Conservation (phyloP, 2,329 filamentous ascomycete species). For the Botrytis hyacinthi region DNA sequence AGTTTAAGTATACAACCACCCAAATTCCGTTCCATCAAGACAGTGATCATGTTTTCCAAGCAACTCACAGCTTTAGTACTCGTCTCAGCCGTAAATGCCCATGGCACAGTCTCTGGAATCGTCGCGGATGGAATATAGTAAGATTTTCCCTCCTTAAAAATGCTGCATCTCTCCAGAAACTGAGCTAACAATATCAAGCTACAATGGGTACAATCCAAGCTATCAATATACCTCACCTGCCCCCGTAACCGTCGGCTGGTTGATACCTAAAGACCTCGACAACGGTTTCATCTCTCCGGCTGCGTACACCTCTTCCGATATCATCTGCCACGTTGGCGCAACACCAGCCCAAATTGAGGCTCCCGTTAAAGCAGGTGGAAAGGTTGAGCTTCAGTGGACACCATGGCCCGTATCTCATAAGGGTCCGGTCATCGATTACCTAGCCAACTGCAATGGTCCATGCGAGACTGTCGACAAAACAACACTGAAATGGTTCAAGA, state of each 20-base stretch:
- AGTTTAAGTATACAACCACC: neutral
- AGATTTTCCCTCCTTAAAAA: constrained; percentile 5
- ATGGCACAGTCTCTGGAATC: constrained; percentile 34
- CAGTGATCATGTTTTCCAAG: constrained; percentile 26
- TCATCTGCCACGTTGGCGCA: constrained; percentile 61
- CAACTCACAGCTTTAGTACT: constrained; percentile 26
- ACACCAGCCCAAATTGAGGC: constrained; percentile 51
- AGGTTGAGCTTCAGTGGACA: constrained; percentile 60
- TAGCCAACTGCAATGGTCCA: constrained; percentile 40
- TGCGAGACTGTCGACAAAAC: constrained; percentile 45
- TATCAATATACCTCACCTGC: constrained; percentile 39
- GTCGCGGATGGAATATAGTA: constrained; percentile 37
- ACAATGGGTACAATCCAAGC: constrained; percentile 38
- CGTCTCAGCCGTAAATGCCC: constrained; percentile 29
- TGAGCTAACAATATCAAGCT: constrained; percentile 30
- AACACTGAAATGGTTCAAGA: constrained; percentile 45
- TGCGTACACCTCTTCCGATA: constrained; percentile 49
- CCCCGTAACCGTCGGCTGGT: constrained; percentile 54
- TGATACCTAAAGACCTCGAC: constrained; percentile 46
- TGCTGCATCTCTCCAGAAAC: constrained; percentile 4
- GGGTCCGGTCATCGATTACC: constrained; percentile 37
- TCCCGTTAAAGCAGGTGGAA: constrained; percentile 58
- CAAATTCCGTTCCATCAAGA: neutral
- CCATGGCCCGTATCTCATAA: constrained; percentile 63
- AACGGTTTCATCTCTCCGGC: constrained; percentile 51